These are phyloP conservation scores for Arthrobotrys conoides DNA, from an alignment of 2,329 filamentous ascomycete species.

Conservation along the genomic window DNA sequence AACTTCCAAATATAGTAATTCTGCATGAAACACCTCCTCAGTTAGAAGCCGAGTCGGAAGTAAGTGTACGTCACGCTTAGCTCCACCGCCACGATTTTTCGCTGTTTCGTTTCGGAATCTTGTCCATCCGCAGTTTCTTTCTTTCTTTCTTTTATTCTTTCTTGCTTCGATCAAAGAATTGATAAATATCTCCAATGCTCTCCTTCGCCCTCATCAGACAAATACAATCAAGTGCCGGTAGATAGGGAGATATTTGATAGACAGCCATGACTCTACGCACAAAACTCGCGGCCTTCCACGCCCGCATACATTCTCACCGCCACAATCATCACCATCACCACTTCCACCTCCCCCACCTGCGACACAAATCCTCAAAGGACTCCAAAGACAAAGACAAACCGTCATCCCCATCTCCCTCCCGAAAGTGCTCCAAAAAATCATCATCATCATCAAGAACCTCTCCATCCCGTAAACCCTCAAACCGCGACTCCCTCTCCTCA, in stretches of 20 bases:
- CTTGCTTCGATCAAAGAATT: neutral
- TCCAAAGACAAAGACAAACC: conserved; percentile 30
- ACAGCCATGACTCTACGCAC: conserved; percentile 39
- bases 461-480: neutral
- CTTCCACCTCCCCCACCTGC: conserved; percentile 26
- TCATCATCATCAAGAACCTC: no score
- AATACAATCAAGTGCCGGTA: neutral
- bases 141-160: neutral
- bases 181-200: neutral
- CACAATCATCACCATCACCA: conserved; percentile 10
- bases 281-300: conserved; percentile 55
- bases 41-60: neutral
- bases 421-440: neutral
- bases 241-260: no score
- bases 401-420: conserved; percentile 5
- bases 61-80: conserved; percentile 6
- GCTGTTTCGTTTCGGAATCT: neutral
- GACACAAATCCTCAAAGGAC: conserved; percentile 17
- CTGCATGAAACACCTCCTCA: neutral
- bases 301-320: conserved; percentile 57
- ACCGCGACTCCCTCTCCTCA: conserved; percentile 62
- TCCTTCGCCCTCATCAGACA: conserved; percentile 2
- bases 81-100: neutral
- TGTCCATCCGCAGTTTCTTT: neutral
- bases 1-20: neutral